Base-by-base conservation (phyloP, 371 early-diverging fungal species). In the Rhizopus microsporus region DNA sequence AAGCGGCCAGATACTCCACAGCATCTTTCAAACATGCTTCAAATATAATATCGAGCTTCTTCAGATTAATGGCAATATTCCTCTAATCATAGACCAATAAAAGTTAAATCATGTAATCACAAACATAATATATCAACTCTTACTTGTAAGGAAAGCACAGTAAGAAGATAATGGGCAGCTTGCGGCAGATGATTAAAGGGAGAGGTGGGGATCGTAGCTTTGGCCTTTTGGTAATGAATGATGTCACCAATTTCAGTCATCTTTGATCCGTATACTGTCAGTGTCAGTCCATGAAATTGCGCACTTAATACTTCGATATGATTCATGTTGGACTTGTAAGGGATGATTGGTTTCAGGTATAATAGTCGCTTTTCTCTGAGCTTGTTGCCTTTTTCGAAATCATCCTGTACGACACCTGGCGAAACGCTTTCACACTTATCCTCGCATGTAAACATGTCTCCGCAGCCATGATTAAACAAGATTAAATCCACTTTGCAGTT, bases 1-100 rank as follows among this genome's bases (percentile, higher is more conserved):
- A 52, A 51, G 52, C 51, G 38, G 57, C 39, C 51, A 57, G 57
- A 50, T 57, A 50, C 44, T 57, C 59, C 52, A 52, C 59, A 51
- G 59, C 46, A 51, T 59, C 59, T 59, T 59, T 52, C 45, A 59
- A 51, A 46, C n/a, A n/a, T n/a, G n/a, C n/a, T n/a, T n/a, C n/a
- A n/a, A n/a, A n/a, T n/a, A n/a, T n/a, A n/a, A n/a, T n/a, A n/a
- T n/a, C n/a, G n/a, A n/a, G n/a, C n/a, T n/a, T n/a, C n/a, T n/a
- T n/a, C n/a, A n/a, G n/a, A n/a, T n/a, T n/a, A n/a, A n/a, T n/a
- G n/a, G n/a, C n/a, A n/a, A n/a, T n/a, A n/a, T n/a, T n/a, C n/a
- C n/a, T n/a, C n/a, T n/a, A n/a, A n/a, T n/a, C n/a, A n/a, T n/a
- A n/a, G n/a, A n/a, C n/a, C n/a, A n/a, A n/a, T n/a, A n/a, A n/a